Conservation (phyloP, 2,329 filamentous ascomycete species). For the Phyllosticta citriasiana region DNA sequence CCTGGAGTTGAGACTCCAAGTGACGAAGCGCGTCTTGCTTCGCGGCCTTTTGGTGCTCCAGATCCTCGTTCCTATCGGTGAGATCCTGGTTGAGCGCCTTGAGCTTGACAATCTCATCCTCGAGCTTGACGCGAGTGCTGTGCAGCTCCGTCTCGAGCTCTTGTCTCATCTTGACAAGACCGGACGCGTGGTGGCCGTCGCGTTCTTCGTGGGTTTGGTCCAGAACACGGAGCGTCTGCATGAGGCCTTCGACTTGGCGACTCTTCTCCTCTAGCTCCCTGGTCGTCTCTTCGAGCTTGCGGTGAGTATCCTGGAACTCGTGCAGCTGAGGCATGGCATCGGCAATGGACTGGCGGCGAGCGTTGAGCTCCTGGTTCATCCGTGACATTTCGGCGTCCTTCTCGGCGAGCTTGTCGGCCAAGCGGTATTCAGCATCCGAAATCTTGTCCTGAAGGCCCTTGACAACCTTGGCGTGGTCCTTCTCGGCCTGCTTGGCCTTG, state of each 20-base stretch:
- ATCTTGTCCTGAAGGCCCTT: constrained; percentile 8
- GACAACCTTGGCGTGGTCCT: constrained; percentile 7
- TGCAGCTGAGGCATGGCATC: constrained; percentile 9
- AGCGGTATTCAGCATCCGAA: constrained; percentile 5
- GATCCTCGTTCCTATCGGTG: constrained; percentile 7
- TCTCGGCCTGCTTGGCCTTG: constrained; percentile 1
- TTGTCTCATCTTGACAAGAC: constrained; percentile 6
- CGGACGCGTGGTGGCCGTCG: constrained; percentile 7
- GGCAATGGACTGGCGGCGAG: constrained; percentile 7
- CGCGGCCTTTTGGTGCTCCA: constrained; percentile 2
- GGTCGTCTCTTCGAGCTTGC: constrained; percentile 7
- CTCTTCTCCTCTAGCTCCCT: constrained; percentile 8
- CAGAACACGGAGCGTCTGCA: constrained; percentile 6
- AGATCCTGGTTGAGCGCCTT: constrained; percentile 8
- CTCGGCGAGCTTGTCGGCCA: constrained; percentile 8
- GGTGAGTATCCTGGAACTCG: constrained; percentile 6
- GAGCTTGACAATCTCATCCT: constrained; percentile 9
- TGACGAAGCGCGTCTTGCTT: background rate
- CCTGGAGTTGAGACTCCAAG: background rate
- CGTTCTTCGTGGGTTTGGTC: constrained; percentile 8
- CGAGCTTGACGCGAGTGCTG: constrained; percentile 3
- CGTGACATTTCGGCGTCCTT: constrained; percentile 9
- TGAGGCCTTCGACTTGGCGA: constrained; percentile 11
- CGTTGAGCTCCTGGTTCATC: constrained; percentile 9
- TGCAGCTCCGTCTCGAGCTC: constrained; percentile 2